Evolutionary conservation across 352 stramenopile species (phyloP), one percentile per base, ranked within the genome.

Genomic region (Phytophthora lateralis): DNA sequence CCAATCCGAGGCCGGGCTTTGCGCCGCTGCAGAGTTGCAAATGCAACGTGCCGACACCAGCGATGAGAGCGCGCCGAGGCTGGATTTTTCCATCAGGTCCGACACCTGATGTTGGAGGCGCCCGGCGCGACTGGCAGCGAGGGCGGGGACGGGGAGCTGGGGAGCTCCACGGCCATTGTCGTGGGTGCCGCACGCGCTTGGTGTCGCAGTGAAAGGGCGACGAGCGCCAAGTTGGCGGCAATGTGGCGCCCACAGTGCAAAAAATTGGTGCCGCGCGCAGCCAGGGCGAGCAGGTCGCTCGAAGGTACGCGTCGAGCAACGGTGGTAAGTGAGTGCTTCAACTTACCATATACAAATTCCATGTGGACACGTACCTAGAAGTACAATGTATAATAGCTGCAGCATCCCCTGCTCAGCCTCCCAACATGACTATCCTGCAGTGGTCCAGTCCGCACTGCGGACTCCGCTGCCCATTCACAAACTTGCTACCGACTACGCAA

Each of bases 11-110:
- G 42, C 42, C 42, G 11, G 38, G 11, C 39, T 59, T 43, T 59
- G 51, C 30, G 12, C 29, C 18, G 7, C 21, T 59, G 38, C 41
- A 58, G 38, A 58, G 51, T 59, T 60, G 51, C 51, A 59, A 50
- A 35, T 37, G 52, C 39, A 39, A 30, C 21, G 38, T 18, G 34
- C 37, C 24, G 49, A 41, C 15, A 46, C 21, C 14, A 27, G 37
- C 14, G 38, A 1, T 37, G 34, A 6, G 14, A 58, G 35, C 26
- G 6, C 26, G 26, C 26, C 6, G 26, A 30, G 27, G 52, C 27
- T 60, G 52, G 52, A 60, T 60, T 60, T 58, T 51, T 60, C 41
- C 27, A 44, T 44, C 14, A 47, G 39, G 39, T 51, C 52, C 41
- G 52, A 51, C 39, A 51, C 9, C 32, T 44, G 35, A 10, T 30